Conservation (phyloP, 306 rosid species). For the Cicer chorassanicum region DNA sequence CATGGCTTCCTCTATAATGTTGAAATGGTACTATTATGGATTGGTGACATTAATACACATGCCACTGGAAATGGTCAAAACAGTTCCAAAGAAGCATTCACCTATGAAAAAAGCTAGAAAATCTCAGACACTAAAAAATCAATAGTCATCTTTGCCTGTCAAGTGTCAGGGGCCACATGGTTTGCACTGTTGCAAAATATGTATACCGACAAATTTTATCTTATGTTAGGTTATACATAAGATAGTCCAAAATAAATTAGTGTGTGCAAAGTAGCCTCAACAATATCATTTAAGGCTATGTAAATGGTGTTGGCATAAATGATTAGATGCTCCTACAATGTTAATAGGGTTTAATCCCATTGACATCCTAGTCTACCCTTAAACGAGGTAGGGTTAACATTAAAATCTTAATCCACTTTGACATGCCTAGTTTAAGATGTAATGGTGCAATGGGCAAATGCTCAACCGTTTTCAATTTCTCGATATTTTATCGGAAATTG, state of each 20-base stretch:
- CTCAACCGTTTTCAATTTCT: too few relatives aligned
- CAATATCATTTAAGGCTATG: too few relatives aligned
- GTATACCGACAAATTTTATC: slow-evolving; percentile 27
- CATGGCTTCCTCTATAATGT: slow-evolving; percentile 50
- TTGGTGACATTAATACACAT: slow-evolving; percentile 52
- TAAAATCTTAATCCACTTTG: too few relatives aligned
- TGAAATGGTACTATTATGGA: slow-evolving; percentile 29
- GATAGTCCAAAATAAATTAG: slow-evolving; percentile 11
- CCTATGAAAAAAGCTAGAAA: slow-evolving; percentile 7
- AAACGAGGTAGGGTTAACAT: too few relatives aligned
- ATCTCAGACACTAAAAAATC: slow-evolving; percentile 43
- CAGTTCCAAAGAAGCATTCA: slow-evolving; percentile 44
- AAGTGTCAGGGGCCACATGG: slow-evolving; percentile 59
- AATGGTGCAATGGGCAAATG: too few relatives aligned
- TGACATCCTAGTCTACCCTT: too few relatives aligned
- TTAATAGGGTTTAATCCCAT: background rate
- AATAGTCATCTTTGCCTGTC: slow-evolving; percentile 49
- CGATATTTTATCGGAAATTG: too few relatives aligned
- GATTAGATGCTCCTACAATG: background rate
- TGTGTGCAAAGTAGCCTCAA: background rate
- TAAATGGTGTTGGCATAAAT: background rate
- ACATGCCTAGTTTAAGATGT: too few relatives aligned
- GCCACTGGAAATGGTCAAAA: slow-evolving; percentile 54
- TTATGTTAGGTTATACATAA: slow-evolving; percentile 35
- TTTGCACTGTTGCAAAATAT: slow-evolving; percentile 36